These are phyloP conservation scores for Talaromyces sp. DNA, from an alignment of 2,329 filamentous ascomycete genomes.

Conservation along the genomic window DNA sequence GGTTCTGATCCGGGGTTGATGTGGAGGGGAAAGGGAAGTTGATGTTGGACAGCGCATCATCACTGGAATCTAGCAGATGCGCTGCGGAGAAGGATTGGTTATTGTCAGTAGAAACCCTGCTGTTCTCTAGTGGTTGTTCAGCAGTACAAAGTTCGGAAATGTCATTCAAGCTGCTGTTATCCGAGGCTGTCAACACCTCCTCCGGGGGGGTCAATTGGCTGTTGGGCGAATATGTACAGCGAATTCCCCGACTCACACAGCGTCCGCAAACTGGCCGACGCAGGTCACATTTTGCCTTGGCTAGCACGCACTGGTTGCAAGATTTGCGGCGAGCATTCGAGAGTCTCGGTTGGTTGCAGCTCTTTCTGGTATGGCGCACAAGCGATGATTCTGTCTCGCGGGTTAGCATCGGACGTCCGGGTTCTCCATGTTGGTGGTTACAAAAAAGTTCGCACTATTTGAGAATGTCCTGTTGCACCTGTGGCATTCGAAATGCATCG, in stretches of 20 bases:
- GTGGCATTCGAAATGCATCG: neutral
- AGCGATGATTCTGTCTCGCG: neutral
- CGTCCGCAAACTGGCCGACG: neutral
- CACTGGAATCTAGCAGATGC: neutral
- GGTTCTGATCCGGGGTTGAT: neutral
- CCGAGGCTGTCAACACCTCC: too few relatives aligned
- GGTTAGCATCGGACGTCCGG: neutral
- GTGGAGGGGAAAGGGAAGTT: neutral
- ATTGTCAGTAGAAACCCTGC: neutral
- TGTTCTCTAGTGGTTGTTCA: too few relatives aligned
- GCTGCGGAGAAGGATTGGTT: neutral
- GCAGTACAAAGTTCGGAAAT: neutral
- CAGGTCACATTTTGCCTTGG: neutral
- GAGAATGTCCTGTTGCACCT: neutral
- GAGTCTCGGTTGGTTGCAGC: neutral
- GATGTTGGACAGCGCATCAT: neutral
- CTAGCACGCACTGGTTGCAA: neutral
- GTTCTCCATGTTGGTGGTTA: neutral
- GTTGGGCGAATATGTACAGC: neutral
- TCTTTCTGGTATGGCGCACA: neutral
- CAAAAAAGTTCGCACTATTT: neutral
- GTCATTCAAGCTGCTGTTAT: neutral
- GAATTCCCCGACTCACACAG: neutral
- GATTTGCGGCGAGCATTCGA: neutral
- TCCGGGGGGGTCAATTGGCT: neutral